Percentiles rank a stretch among this genome's conserved stretches.
These are phyloP conservation scores for Silene conica DNA, from an alignment of 148 eudicot species.

Conservation along the genomic window DNA sequence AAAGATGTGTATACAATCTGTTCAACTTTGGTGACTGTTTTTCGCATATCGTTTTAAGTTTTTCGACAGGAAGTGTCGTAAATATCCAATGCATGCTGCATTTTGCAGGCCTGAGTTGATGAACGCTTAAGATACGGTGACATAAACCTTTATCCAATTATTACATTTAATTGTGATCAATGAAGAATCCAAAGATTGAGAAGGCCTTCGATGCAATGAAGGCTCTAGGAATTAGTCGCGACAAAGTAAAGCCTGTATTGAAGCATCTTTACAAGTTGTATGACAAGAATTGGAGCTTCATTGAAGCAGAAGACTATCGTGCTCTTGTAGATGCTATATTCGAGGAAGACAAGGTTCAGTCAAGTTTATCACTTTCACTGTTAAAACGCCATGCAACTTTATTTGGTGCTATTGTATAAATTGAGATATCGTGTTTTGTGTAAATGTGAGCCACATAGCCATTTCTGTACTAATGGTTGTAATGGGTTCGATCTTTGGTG, in stretches of 20 bases:
- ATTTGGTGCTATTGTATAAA: neutral
- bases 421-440: neutral
- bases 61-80: neutral
- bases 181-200: constrained; percentile 28
- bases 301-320: constrained; percentile 56
- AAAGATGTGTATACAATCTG: neutral
- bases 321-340: constrained; percentile 69
- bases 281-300: constrained; percentile 58
- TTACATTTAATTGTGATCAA: neutral
- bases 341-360: constrained; percentile 42
- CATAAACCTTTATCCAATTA: neutral
- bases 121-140: constrained; percentile 6
- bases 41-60: neutral
- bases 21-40: neutral
- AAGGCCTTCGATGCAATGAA: constrained; percentile 53
- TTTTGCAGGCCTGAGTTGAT: constrained; percentile 20
- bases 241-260: constrained; percentile 39
- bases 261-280: constrained; percentile 44
- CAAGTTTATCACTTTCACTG: neutral
- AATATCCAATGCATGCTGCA: constrained; percentile 9
- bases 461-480: too few species aligned
- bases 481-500: too few species aligned
- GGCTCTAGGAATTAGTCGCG: constrained; percentile 34
- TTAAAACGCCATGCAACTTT: neutral
- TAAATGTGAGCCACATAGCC: too few species aligned